Evolutionary conservation across 768 basidiomycete species (phyloP), one percentile per base, ranked within the genome.

Genomic region (Serendipita indica): DNA sequence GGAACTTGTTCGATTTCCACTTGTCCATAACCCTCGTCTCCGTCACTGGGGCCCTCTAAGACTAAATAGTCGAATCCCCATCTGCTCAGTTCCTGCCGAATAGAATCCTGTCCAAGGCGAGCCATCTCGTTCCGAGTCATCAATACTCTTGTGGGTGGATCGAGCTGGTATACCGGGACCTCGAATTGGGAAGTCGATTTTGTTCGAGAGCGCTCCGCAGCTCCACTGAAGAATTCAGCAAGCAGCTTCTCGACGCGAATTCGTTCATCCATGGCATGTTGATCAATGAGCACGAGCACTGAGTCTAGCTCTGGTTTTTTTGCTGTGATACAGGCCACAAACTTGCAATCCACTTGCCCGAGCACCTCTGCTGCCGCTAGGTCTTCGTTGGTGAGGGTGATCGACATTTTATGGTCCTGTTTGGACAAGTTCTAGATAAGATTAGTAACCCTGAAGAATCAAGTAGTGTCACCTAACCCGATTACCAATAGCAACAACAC

Each of bases 191-290:
- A n/a, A n/a, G n/a, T n/a, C n/a, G n/a, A n/a, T n/a, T n/a, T n/a
- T n/a, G n/a, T n/a, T n/a, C n/a, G n/a, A n/a, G n/a, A n/a, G n/a
- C n/a, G n/a, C n/a, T n/a, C n/a, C n/a, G n/a, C n/a, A n/a, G n/a
- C n/a, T n/a, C n/a, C n/a, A n/a, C n/a, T n/a, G n/a, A n/a, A n/a
- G n/a, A n/a, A n/a, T n/a, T n/a, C n/a, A n/a, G n/a, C n/a, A n/a
- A n/a, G n/a, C n/a, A 89, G 86, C 27, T 73, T 71, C 71, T 99
- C 96, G 60, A 98, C 89, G 20, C 93, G 82, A 43, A 97, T 73
- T 20, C 96, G 82, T 70, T 99, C 96, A 67, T 96, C 90, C n/a
- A 93, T 94, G 12, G 96, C 96, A 68, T 99, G 96, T 69, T 99
- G 96, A 72, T 99, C 96, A 46, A 99, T 76, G 57, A 98, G 75